Evolutionary conservation across 495 filamentous ascomycete genomes (phyloP), one percentile per base, ranked within the genome.

Genomic region (Talaromyces borbonicus): DNA sequence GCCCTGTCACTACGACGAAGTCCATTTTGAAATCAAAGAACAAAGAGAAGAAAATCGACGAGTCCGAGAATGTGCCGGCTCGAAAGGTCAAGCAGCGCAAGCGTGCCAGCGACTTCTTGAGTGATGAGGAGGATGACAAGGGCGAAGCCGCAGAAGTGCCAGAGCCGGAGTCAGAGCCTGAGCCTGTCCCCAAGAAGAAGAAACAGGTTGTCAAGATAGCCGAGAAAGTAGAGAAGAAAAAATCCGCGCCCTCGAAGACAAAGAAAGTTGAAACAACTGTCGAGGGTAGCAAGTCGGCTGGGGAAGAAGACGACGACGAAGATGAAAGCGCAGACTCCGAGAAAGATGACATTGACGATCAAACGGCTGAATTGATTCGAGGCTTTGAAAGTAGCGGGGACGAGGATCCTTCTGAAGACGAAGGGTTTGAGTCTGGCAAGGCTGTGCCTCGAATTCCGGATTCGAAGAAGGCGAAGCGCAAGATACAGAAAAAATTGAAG

Each of bases 381-480:
- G 84, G 84, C 15, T 87, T 95, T 56, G 88, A 95, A 61, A 88
- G 83, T 64, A 85, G 80, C 49, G 77, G 80, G 35, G 83, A 85
- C 33, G 75, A 77, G 35, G 73, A 77, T 26, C 69, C 63, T 39
- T 65, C 61, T 16, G 72, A 62, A 7, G 74, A 74, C 36, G 68
- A 75, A 50, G 75, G 69, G 48, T 72, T 77, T 52, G 65, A 78
- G 46, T 54, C 74, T 50, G 72, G 75, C 26, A 68, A 79, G 36
- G 66, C 75, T 18, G 68, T 90, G 14, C 73, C 77, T 19, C 59
- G 61, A 45, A 63, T 76, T 30, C 82, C 82, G 23, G 71, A 80
- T 42, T 77, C 76, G 44, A 79, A 83, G 61, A 75, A 81, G 52
- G 64, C 77, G n/a, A 74, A 81, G 62, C 65, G 74, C 47, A 69